Conservation (phyloP, 768 basidiomycete genomes). For the Lactifluus volemus region DNA sequence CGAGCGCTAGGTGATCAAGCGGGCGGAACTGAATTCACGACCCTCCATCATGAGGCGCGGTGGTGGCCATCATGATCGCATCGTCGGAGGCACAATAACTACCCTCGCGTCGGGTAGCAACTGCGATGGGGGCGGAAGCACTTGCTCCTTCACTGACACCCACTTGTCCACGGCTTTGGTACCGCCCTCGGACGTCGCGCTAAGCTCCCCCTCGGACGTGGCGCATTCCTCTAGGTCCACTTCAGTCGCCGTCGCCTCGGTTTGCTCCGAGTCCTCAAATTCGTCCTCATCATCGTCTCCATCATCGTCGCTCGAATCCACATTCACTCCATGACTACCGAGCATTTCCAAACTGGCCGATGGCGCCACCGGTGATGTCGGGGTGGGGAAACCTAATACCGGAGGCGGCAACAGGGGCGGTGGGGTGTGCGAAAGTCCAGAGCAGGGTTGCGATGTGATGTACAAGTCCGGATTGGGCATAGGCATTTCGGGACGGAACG, state of each 20-base stretch:
- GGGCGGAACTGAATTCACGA: neutral
- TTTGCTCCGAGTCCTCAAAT: constrained; percentile 40
- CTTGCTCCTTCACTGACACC: constrained; percentile 60
- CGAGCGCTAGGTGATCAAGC: neutral
- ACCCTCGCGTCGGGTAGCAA: neutral
- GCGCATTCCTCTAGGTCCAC: constrained; percentile 71
- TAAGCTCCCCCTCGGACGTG: constrained; percentile 58
- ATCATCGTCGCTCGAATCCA: constrained; percentile 23
- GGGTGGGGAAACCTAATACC: constrained; percentile 7
- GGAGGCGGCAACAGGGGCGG: constrained; percentile 1
- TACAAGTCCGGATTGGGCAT: constrained; percentile 1
- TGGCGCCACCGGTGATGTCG: constrained; percentile 9
- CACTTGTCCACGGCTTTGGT: constrained; percentile 55
- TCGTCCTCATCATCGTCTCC: constrained; percentile 35
- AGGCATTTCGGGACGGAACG: constrained; percentile 3
- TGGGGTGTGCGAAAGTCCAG: neutral
- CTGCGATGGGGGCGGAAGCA: neutral
- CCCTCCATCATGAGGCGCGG: constrained; percentile 1
- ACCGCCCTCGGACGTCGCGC: constrained; percentile 21
- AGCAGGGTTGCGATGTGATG: constrained; percentile 3
- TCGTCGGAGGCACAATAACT: neutral
- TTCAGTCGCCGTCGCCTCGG: constrained; percentile 46
- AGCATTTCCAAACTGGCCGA: neutral
- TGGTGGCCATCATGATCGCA: neutral
- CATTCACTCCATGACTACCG: constrained; percentile 2